phyloP scores from a whole-genome alignment of 1,139 yeast genomes.

The Pichia sorboxylosa region DNA sequence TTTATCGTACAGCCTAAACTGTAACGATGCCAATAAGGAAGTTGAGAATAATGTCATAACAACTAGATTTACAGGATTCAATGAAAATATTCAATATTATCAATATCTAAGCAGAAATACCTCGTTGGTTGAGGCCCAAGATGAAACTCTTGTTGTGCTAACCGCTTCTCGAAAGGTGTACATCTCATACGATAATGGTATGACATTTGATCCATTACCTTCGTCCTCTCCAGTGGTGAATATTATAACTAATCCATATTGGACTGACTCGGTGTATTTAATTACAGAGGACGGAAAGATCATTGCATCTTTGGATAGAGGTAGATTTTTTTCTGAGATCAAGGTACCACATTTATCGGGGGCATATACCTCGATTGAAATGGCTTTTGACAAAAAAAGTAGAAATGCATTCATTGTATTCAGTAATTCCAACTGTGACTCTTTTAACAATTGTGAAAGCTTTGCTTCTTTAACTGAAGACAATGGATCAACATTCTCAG shows the following conservation, averaged over 20 bases:
- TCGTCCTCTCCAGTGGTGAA: constrained; percentile 36
- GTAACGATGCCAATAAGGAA: constrained; percentile 13
- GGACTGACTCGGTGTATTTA: constrained; percentile 54
- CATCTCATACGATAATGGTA: constrained; percentile 46
- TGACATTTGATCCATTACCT: constrained; percentile 38
- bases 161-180: constrained; percentile 41
- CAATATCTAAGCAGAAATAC: constrained; percentile 30
- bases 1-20: constrained; percentile 15
- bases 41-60: constrained; percentile 11
- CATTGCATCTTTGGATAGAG: constrained; percentile 59
- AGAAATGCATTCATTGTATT: constrained; percentile 56
- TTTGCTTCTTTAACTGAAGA: constrained; percentile 50
- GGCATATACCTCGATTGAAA: constrained; percentile 8
- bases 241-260: constrained; percentile 47
- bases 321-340: constrained; percentile 35
- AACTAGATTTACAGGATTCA: constrained; percentile 9
- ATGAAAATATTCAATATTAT: constrained; percentile 38
- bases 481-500: constrained; percentile 51
- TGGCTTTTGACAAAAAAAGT: constrained; percentile 49
- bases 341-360: constrained; percentile 34
- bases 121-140: constrained; percentile 20
- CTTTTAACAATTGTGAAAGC: constrained; percentile 36
- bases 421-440: constrained; percentile 50
- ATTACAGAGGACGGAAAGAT: constrained; percentile 41
- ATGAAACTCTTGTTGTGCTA: constrained; percentile 63